Evolutionary conservation across 1,284 basidiomycete genomes (phyloP).

Genomic region (Cutaneotrichosporon sp.): DNA sequence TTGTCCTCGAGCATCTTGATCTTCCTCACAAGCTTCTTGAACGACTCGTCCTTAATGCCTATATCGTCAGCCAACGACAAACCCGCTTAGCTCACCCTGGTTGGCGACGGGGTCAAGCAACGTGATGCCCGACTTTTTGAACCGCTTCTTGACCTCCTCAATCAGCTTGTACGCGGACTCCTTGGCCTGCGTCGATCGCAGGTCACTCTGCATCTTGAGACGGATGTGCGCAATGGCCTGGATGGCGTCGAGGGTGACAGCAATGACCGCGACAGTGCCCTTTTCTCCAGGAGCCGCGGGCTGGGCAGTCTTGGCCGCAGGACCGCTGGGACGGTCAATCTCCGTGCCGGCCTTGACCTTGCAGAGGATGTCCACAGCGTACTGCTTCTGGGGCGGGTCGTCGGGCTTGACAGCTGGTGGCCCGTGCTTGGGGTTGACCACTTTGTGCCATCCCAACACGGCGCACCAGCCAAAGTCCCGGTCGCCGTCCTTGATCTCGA

Average conservation of each 20-base stretch:
- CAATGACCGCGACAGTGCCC: conserved; percentile 79
- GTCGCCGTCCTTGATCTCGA: conserved; percentile 79
- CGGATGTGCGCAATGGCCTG: conserved; percentile 82
- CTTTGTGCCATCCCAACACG: conserved; percentile 84
- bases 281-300: conserved; percentile 67
- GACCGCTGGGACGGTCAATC: conserved; percentile 66
- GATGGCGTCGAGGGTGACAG: conserved; percentile 80
- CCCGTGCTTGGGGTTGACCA: conserved; percentile 46
- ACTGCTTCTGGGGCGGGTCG: conserved; percentile 83
- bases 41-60: conserved; percentile 88
- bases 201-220: conserved; percentile 82
- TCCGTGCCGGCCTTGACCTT: conserved; percentile 66
- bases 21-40: conserved; percentile 78
- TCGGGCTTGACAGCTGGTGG: conserved; percentile 40
- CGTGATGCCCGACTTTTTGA: conserved; percentile 72
- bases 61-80: too few species aligned
- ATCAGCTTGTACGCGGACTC: conserved; percentile 86
- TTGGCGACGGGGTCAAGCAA: conserved; percentile 89
- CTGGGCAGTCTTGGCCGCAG: conserved; percentile 61
- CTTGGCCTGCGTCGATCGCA: conserved; percentile 68
- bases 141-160: conserved; percentile 79
- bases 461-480: conserved; percentile 96
- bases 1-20: conserved; percentile 79
- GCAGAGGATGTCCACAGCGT: conserved; percentile 88
- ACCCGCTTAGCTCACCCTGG: conserved; percentile 7